Evolutionary conservation across 2,329 filamentous ascomycete genomes (phyloP), one percentile per base, ranked within the genome.

Genomic region (Ophiocordyceps camponoti-leonardi): DNA sequence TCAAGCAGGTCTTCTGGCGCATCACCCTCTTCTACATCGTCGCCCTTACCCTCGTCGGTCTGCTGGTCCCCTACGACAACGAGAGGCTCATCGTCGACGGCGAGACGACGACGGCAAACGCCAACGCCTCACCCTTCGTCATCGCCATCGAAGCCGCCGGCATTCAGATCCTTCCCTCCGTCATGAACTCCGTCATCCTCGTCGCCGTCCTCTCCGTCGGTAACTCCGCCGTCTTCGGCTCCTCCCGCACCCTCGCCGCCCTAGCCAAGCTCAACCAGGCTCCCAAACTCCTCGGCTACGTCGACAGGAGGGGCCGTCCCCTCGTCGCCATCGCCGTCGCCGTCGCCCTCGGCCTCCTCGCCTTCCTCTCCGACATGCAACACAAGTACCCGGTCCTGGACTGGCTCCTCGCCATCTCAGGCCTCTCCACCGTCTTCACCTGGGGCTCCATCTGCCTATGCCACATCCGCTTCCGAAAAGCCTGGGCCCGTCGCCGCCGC

Each of bases 131-230:
- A 3, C 90, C 90, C 2, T 95, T 95, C 60, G 88, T 95, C 54
- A 93, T 95, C 55, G 86, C 88, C 50, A 94, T 94, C 53, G 70
- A 83, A 52, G 82, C 87, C 50, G 86, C 87, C 1, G 82, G 85
- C 10, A 93, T 95, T 54, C 66, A 75, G 40, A 80, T 82, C 2
- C 73, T 95, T 3, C 86, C 86, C 2, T 88, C 83, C 0, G 74
- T 95, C 45, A 93, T 95, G 83, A 95, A 96, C 62, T 79, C 78
- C n/a, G 86, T 95, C 49, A 94, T 95, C 59, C 78, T 95, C 57
- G 78, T 94, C 50, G 83, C 88, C 19, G 87, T 94, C 20, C 67
- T 95, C 20, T 93, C 86, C 1, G 88, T 95, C 48, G 87, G 87
- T 47, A 95, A 94, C 63, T 90, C 86, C 7, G 81, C 87, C 49